Evolutionary conservation across 1,284 basidiomycete species (phyloP).

Genomic region (Albatrellus sp.): DNA sequence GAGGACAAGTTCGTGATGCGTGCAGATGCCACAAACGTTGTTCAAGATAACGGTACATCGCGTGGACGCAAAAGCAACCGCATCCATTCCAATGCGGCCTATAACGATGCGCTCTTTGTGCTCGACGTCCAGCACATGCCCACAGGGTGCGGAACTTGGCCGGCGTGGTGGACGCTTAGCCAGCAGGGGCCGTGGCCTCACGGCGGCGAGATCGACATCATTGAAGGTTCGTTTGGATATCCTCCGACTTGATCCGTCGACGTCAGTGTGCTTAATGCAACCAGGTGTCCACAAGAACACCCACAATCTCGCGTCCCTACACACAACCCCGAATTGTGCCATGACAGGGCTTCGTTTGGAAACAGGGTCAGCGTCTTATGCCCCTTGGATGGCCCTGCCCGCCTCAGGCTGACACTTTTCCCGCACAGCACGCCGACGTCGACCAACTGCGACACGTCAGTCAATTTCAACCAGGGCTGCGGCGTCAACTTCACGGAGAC

Average conservation of each 20-base stretch:
- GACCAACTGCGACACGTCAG: slow-evolving; percentile 35
- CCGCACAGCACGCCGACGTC: slow-evolving; percentile 20
- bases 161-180: slow-evolving; percentile 55
- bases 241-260: neutral
- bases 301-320: slow-evolving; percentile 38
- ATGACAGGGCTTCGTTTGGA: slow-evolving; percentile 26
- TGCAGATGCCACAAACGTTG: slow-evolving; percentile 27
- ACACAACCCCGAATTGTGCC: slow-evolving; percentile 35
- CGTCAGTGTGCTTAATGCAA: neutral
- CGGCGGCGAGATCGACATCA: slow-evolving; percentile 40
- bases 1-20: slow-evolving; percentile 37
- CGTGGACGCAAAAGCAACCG: slow-evolving; percentile 41
- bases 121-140: slow-evolving; percentile 47
- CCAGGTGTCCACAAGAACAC: slow-evolving; percentile 31
- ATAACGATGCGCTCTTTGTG: slow-evolving; percentile 31
- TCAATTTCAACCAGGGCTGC: slow-evolving; percentile 51
- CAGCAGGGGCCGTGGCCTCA: slow-evolving; percentile 36
- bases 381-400: slow-evolving; percentile 1
- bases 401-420: neutral
- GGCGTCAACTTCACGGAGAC: slow-evolving; percentile 31
- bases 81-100: slow-evolving; percentile 30
- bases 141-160: slow-evolving; percentile 45
- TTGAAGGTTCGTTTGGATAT: slow-evolving; percentile 25
- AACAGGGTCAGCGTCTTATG: slow-evolving; percentile 28
- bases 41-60: slow-evolving; percentile 18